Evolutionary conservation across 257 asterid genomes (phyloP).

Genomic region (Solanum gracilifrons): DNA sequence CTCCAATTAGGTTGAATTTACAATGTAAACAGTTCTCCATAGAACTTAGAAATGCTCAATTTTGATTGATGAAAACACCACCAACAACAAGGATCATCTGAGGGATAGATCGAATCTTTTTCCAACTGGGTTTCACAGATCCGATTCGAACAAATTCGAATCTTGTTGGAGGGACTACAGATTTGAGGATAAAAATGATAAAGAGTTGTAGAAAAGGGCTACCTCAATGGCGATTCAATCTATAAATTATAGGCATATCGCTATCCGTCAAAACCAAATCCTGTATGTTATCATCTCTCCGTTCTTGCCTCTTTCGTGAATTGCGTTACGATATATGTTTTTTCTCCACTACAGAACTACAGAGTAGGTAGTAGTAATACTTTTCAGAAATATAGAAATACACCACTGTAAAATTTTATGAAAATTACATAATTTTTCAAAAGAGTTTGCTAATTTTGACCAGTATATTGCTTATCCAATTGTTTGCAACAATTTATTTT

Average conservation of each 20-base stretch:
- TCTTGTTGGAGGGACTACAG: not conserved
- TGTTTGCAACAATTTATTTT: not conserved
- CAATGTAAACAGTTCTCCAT: not conserved
- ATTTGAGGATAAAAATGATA: not conserved
- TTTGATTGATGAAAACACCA: not conserved
- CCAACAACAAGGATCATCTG: not conserved
- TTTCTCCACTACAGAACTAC: not conserved
- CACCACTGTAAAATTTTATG: not conserved
- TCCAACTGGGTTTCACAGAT: slow-evolving; percentile 7
- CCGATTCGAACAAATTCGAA: slow-evolving; percentile 4
- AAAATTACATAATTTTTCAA: not conserved
- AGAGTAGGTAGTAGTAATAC: not conserved
- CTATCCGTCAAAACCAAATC: not conserved
- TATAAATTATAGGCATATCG: not conserved
- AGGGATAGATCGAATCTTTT: not conserved
- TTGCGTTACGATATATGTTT: not conserved
- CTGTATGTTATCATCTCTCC: not conserved
- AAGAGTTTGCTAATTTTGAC: not conserved
- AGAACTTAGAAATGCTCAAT: not conserved
- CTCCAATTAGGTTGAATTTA: not conserved
- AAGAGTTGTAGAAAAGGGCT: slow-evolving; percentile 1
- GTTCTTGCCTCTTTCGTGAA: not conserved
- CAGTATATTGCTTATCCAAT: not conserved
- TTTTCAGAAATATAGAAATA: not conserved
- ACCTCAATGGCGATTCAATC: slow-evolving; percentile 10